Base-by-base conservation (phyloP, 768 basidiomycete genomes). In the Thelephora aurantiotincta region DNA sequence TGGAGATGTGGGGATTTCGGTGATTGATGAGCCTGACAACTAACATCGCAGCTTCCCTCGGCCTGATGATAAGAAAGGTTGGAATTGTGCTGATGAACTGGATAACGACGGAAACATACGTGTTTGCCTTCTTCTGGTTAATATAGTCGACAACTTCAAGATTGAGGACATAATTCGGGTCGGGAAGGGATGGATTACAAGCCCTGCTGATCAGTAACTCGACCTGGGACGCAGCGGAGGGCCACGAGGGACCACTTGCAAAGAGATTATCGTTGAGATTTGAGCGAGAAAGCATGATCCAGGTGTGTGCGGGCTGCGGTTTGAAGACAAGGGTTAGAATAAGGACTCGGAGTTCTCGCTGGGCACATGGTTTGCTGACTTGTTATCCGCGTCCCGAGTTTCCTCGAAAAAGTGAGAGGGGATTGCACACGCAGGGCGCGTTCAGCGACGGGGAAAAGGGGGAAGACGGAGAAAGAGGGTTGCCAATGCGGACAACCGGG, bases 41-140 rank as follows among this genome's bases (percentile, higher is more conserved):
- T 47, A 77, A 69, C 77, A 94, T 88, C 26, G 85, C 80, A 5
- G 89, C 90, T 59, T 99, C 96, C 49, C 96, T 78, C 5, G 96
- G 87, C 51, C 90, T 93, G 57, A 12, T 45, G 7, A 2, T 23
- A 36, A 44, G 6, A 42, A 6, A 33, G n/a, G 35, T 20, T 20
- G 9, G 43, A 18, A 18, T 49, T 19, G n/a, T 18, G 35, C 45
- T 44, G 9, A 46, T 38, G 9, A 44, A 3, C 38, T 9, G 19
- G 30, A 38, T 2, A n/a, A 11, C 11, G 41, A n/a, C 43, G 14
- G 37, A 33, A 46, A 68, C 83, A 53, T 64, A 93, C 90, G 76
- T 89, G 68, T 99, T 98, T 0, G 92, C 93, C 65, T 98, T 98
- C 71, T 97, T 98, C 48, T 68, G 68, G 64, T 93, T 94, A 65